A percentile compares a stretch with the other conserved stretches of the same genome.
phyloP scores from a whole-genome alignment of 352 stramenopile species.

The Phytophthora multivora region DNA sequence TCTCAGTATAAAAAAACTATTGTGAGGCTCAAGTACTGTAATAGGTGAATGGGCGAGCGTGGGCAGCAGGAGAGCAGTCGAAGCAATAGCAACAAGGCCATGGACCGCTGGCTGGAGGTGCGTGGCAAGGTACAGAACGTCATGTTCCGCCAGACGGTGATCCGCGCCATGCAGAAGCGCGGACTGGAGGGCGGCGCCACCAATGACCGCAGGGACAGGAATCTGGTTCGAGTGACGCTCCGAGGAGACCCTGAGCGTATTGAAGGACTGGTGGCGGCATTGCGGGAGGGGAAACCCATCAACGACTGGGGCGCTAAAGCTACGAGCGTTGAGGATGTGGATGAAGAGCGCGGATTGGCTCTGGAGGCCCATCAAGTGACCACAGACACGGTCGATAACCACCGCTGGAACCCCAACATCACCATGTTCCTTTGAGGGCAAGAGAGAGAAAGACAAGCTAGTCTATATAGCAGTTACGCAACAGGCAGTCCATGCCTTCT shows the following conservation, averaged over 20 bases:
- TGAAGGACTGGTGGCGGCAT: slow-evolving; percentile 50
- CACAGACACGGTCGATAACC: slow-evolving; percentile 64
- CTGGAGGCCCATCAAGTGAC: slow-evolving; percentile 70
- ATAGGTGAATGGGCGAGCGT: no score
- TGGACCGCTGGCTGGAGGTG: slow-evolving; percentile 63
- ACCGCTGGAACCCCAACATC: slow-evolving; percentile 77
- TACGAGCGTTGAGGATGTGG: slow-evolving; percentile 51
- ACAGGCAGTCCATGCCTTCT: slow-evolving; percentile 4
- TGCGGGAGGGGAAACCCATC: slow-evolving; percentile 51
- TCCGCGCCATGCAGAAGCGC: slow-evolving; percentile 77
- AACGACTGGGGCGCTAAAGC: slow-evolving; percentile 75
- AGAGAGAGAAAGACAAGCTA: slow-evolving; percentile 21
- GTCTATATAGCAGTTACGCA: slow-evolving; percentile 27
- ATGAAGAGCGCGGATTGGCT: slow-evolving; percentile 33
- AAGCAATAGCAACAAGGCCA: slow-evolving; percentile 13
- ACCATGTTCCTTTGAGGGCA: slow-evolving; percentile 66
- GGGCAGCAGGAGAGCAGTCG: no score
- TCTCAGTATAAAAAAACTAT: slow-evolving; percentile 16
- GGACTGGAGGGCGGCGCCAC: slow-evolving; percentile 62
- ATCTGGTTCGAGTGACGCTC: slow-evolving; percentile 69
- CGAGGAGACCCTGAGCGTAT: slow-evolving; percentile 43
- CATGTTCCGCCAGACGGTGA: slow-evolving; percentile 85
- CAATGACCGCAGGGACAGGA: slow-evolving; percentile 64
- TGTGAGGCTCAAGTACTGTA: neutral
- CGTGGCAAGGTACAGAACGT: slow-evolving; percentile 79